phyloP scores from a whole-genome alignment of 1,284 basidiomycete species.

The Apiotrichum veenhuisii region DNA sequence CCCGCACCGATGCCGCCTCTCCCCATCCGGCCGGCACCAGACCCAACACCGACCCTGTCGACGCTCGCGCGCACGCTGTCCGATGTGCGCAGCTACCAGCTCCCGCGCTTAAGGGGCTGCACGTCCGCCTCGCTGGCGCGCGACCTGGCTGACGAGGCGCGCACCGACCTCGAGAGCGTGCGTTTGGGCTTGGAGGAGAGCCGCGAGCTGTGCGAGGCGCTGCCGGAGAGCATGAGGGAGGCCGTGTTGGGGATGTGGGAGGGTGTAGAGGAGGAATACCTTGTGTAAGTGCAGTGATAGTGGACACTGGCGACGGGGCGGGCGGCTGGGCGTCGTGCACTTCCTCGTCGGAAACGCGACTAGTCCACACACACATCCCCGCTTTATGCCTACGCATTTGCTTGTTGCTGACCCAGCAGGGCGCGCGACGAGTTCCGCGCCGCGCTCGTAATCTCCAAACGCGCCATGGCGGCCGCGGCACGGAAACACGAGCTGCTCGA shows the following conservation, averaged over 20 bases:
- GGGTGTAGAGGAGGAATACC: constrained; percentile 19
- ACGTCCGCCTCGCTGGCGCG: constrained; percentile 68
- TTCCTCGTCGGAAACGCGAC: no score
- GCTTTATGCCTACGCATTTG: no score
- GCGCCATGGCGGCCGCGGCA: constrained; percentile 16
- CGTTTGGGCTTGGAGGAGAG: constrained; percentile 26
- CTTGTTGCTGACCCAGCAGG: not conserved
- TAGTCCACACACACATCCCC: no score
- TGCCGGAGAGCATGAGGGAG: constrained; percentile 24
- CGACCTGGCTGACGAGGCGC: constrained; percentile 65
- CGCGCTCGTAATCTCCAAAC: constrained; percentile 29
- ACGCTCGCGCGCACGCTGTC: constrained; percentile 57
- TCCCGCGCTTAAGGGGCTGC: constrained; percentile 67
- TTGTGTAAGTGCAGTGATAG: constrained; percentile 16
- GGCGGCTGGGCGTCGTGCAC: no score
- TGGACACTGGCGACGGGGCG: not conserved
- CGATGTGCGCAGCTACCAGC: constrained; percentile 66
- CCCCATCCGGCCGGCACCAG: not conserved
- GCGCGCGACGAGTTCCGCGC: constrained; percentile 27
- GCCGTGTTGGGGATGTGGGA: constrained; percentile 56
- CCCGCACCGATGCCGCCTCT: not conserved
- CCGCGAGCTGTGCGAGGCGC: constrained; percentile 12
- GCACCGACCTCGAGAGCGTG: constrained; percentile 66
- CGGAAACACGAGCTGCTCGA: constrained; percentile 27
- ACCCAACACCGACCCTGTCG: constrained; percentile 12